Base-by-base conservation (phyloP, 2,329 filamentous ascomycete genomes). In the Verticillium klebahnii region DNA sequence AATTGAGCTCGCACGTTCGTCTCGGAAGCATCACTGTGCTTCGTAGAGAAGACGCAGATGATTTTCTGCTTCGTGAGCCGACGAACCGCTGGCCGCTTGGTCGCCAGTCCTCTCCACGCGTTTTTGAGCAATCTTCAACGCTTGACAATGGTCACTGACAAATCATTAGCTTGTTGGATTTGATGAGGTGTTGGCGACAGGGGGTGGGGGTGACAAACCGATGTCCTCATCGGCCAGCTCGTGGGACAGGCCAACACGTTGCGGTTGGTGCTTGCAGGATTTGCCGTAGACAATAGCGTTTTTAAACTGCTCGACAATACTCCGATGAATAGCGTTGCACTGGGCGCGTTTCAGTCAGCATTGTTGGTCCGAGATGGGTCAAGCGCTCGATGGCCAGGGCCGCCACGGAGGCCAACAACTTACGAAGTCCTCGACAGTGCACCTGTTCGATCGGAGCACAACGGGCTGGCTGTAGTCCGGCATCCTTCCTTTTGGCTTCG, bases 291-390 rank as follows among this genome's bases (percentile, higher is more conserved):
- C 95, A 73, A 99, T 89, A 60, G 95, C 95, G 64, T 89, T 87
- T 78, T 94, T 96, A 84, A 99, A 99, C 69, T 97, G 89, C 70
- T 99, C 95, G 61, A 95, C 85, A 73, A 99, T 98, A 61, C 88
- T 96, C 75, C 95, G 92, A 79, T 99, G 95, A 74, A 99, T 99
- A 68, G 92, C 86, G 79, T 97, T 97, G 79, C 95, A 99, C 93
- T 97, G 72, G 61, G 31, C 11, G 25, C 8, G 23, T 56, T 34
- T 31, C 54, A 34, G 29, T 56, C 54, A 56, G 31, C 11, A 52
- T 14, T 25, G 45, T 39, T 58, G 50, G 37, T 57, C 60, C 37
- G 55, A 32, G 55, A 56, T 34, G 25, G 39, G 55, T 29, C 58
- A 40, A 52, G 29, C 56, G 56, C 58, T 61, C 58, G 56, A 14